Evolutionary conservation across 495 filamentous ascomycete genomes (phyloP), one percentile per base, ranked within the genome.

Genomic region (Paragyromitra xinjiangensis): DNA sequence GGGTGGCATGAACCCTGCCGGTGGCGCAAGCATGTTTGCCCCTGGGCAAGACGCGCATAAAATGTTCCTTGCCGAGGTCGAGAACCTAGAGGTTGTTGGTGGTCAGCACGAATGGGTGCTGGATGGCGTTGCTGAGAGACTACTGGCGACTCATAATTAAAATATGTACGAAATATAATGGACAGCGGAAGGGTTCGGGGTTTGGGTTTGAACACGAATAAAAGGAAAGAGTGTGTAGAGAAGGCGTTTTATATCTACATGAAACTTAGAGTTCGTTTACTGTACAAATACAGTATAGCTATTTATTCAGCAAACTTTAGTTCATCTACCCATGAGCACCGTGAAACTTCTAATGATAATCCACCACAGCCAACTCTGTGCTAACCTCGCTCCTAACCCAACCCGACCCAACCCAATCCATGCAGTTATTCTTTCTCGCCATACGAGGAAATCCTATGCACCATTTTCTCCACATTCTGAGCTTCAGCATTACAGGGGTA

Each of bases 21-120:
- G 84, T 22, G 89, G 87, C 59, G 86, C 86, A 44, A 89, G 91
- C 73, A 93, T 94, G 85, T 95, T 97, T 84, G 93, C 92, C 45
- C 95, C 95, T 0, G 94, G 94, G n/a, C 91, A 94, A 69, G 96
- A 99, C 80, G 94, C 94, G 9, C 91, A 97, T 82, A 99, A 99
- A 86, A 86, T 97, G 82, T 98, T 97, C 83, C 85, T 89, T 82
- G 92, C 85, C 69, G 95, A 98, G 85, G 94, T 91, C 0, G 96
- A 99, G 87, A 98, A 99, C 82, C 83, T 98, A 62, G 95, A 97
- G 69, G 95, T 99, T 16, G 87, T 94, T 80, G 94, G 78, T 42
- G 81, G 81, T 12, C 78, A 97, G 83, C 94, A 98, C 83, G 91
- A 93, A 80, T 97, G 92, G 80, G 92, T 97, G 53, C 84, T 98